phyloP scores from a whole-genome alignment of 495 filamentous ascomycete genomes.

The Staphylotrichum tortipilum region DNA sequence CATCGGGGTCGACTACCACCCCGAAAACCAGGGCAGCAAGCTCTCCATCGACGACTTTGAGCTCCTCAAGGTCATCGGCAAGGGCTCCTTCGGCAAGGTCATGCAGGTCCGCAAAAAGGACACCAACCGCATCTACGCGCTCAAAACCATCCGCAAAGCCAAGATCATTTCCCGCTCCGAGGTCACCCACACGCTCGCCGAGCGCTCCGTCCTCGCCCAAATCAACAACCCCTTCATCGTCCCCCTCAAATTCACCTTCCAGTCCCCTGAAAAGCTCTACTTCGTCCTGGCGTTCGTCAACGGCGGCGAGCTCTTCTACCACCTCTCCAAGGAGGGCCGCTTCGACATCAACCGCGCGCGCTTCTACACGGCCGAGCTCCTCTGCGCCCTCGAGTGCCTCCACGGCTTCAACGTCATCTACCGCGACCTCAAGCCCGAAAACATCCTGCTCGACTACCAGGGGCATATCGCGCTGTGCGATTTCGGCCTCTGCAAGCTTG shows the following conservation, averaged over 20 bases:
- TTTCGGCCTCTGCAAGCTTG: conserved; percentile 98
- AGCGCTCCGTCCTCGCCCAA: conserved; percentile 85
- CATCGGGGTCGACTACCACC: no score
- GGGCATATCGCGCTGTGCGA: conserved; percentile 98
- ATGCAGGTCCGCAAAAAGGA: conserved; percentile 95
- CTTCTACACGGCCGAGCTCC: conserved; percentile 97
- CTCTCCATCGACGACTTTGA: no score
- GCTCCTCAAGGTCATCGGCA: conserved; percentile 83
- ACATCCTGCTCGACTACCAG: conserved; percentile 87
- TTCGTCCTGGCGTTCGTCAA: conserved; percentile 99
- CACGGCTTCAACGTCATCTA: conserved; percentile 94
- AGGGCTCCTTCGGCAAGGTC: conserved; percentile 92
- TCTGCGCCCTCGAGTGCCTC: conserved; percentile 91
- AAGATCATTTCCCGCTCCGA: conserved; percentile 99
- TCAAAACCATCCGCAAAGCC: conserved; percentile 96
- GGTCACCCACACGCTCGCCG: conserved; percentile 97
- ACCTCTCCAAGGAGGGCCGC: conserved; percentile 94
- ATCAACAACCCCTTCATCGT: conserved; percentile 97
- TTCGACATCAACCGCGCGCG: conserved; percentile 98
- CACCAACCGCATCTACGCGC: conserved; percentile 93
- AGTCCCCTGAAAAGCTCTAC: conserved; percentile 90
- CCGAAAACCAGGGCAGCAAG: no score
- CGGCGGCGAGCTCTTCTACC: conserved; percentile 91
- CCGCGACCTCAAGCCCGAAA: conserved; percentile 94
- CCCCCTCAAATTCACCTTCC: conserved; percentile 96